Conservation (phyloP, 306 rosid genomes). For the Mimosa bimucronata region DNA sequence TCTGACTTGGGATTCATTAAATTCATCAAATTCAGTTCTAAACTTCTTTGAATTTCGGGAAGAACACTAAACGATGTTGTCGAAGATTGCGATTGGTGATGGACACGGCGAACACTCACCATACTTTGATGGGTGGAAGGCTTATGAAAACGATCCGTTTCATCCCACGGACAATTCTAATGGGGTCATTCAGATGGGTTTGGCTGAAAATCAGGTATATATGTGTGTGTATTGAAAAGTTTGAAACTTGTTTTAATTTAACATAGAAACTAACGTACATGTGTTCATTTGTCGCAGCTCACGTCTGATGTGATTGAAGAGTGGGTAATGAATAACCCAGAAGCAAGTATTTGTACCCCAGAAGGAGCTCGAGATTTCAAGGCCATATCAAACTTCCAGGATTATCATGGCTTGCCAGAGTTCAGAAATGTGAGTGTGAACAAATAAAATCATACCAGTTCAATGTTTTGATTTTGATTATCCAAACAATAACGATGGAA, state of each 20-base stretch:
- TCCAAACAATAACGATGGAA: background rate
- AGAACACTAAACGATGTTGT: slow-evolving; percentile 37
- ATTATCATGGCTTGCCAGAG: slow-evolving; percentile 77
- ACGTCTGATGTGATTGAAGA: slow-evolving; percentile 58
- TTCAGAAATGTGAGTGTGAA: slow-evolving; percentile 65
- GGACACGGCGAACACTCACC: slow-evolving; percentile 80
- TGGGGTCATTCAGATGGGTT: slow-evolving; percentile 93
- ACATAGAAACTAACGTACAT: background rate
- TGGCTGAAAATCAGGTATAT: slow-evolving; percentile 82
- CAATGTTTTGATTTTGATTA: background rate
- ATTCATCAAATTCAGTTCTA: background rate
- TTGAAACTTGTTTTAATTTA: background rate
- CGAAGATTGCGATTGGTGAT: slow-evolving; percentile 66
- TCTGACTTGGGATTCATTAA: background rate
- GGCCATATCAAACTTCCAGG: slow-evolving; percentile 72
- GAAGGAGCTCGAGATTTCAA: slow-evolving; percentile 63
- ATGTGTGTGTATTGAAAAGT: background rate
- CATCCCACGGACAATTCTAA: slow-evolving; percentile 57
- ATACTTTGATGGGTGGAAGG: slow-evolving; percentile 88
- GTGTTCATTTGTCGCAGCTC: slow-evolving; percentile 49
- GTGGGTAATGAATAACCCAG: slow-evolving; percentile 63
- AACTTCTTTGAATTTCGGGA: slow-evolving; percentile 10
- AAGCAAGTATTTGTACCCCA: slow-evolving; percentile 76
- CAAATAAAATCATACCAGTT: background rate
- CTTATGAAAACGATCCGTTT: slow-evolving; percentile 67